A percentile compares a stretch with the other conserved stretches of the same genome.
These are phyloP conservation scores for Nigrograna mackinnonii DNA, from an alignment of 2,329 filamentous ascomycete genomes.

Conservation along the genomic window DNA sequence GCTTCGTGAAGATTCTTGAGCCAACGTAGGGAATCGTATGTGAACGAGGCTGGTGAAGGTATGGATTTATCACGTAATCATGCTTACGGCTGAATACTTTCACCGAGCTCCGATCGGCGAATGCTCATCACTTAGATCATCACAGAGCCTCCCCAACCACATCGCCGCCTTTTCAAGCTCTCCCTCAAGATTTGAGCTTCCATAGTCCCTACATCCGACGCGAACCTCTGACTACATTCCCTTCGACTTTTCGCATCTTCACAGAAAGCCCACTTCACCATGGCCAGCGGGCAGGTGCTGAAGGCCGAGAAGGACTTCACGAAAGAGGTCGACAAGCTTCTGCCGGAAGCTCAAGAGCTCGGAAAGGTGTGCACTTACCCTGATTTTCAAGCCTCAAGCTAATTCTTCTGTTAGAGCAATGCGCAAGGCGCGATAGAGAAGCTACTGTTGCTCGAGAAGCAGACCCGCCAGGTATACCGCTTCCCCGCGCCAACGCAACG, in stretches of 20 bases:
- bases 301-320: slow-evolving; percentile 99
- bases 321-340: slow-evolving; percentile 90
- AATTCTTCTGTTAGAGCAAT: slow-evolving; percentile 61
- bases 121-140: slow-evolving; percentile 5
- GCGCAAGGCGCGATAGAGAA: slow-evolving; percentile 90
- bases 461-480: slow-evolving; percentile 80
- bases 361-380: slow-evolving; percentile 68
- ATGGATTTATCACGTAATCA: too few relatives aligned
- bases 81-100: not conserved
- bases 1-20: too few relatives aligned
- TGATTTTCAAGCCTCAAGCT: slow-evolving; percentile 17
- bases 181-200: too few relatives aligned
- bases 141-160: slow-evolving; percentile 9
- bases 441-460: slow-evolving; percentile 89
- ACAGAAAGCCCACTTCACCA: slow-evolving; percentile 46
- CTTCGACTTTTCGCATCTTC: too few relatives aligned
- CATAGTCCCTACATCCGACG: too few relatives aligned
- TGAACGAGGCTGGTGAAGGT: too few relatives aligned
- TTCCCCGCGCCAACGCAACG: too few relatives aligned
- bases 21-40: too few relatives aligned
- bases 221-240: too few relatives aligned
- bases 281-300: slow-evolving; percentile 78
- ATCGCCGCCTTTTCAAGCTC: too few relatives aligned
- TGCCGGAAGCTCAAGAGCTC: slow-evolving; percentile 87
- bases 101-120: slow-evolving; percentile 2